Percentiles rank a stretch among this genome's conserved stretches.
These are phyloP conservation scores for Acacia pycnantha DNA, from an alignment of 331 rosid species.

Conservation along the genomic window DNA sequence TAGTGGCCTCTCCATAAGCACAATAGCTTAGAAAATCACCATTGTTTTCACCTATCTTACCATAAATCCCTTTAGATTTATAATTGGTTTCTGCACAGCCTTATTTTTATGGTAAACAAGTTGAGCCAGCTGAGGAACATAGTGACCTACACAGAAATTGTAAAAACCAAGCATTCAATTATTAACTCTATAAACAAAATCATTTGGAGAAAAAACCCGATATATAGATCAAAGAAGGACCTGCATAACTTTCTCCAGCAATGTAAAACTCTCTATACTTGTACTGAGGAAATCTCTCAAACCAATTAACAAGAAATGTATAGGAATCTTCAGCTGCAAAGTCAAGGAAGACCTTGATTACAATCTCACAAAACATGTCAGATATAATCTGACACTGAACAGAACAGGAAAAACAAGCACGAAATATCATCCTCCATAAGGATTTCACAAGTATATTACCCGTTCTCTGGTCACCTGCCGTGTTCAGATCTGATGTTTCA, in stretches of 20 bases:
- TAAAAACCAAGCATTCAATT: constrained; percentile 13
- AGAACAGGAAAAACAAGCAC: constrained; percentile 19
- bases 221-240: constrained; percentile 32
- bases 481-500: constrained; percentile 70
- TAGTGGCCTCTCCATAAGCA: background rate
- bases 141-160: constrained; percentile 65
- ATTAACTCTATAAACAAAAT: background rate
- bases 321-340: constrained; percentile 88
- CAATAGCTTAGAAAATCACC: background rate
- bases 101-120: constrained; percentile 59
- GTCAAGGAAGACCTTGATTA: constrained; percentile 31
- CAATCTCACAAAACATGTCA: constrained; percentile 23
- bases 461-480: constrained; percentile 83
- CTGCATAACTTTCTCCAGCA: constrained; percentile 98
- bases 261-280: constrained; percentile 87
- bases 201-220: background rate
- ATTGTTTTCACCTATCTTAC: constrained; percentile 41
- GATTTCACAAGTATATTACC: constrained; percentile 43
- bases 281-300: constrained; percentile 93
- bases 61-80: constrained; percentile 72
- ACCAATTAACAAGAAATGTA: constrained; percentile 80
- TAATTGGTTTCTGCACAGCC: constrained; percentile 54
- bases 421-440: constrained; percentile 25
- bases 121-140: constrained; percentile 88
- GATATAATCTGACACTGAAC: constrained; percentile 3